A percentile compares a stretch with the other conserved stretches of the same genome.
Conservation (phyloP, 768 basidiomycete species). For the Pisolithus albus region DNA sequence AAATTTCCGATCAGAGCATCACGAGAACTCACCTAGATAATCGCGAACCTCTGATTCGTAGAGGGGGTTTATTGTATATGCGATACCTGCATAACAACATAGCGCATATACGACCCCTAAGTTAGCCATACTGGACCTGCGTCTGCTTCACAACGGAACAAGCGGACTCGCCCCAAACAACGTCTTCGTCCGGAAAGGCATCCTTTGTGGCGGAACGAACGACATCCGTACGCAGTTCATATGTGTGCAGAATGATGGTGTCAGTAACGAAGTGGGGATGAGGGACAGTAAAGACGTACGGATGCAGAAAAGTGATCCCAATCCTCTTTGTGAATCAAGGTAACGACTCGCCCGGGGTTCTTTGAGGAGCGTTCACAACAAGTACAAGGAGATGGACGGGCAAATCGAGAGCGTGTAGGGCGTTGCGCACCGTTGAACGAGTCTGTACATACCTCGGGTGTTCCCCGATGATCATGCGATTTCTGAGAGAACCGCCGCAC, state of each 20-base stretch:
- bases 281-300: conserved; percentile 32
- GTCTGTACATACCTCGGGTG: conserved; percentile 42
- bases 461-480: conserved; percentile 55
- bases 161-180: background rate
- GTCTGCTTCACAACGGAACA: background rate
- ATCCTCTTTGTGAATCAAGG: conserved; percentile 48
- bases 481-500: conserved; percentile 86
- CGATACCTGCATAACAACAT: conserved; percentile 47
- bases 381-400: too few species aligned
- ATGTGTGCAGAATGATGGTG: too few species aligned
- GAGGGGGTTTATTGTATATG: conserved; percentile 78
- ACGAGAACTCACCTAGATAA: conserved; percentile 45
- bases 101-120: background rate
- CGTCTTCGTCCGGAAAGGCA: conserved; percentile 28
- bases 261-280: background rate
- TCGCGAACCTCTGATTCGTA: conserved; percentile 36
- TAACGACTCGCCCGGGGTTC: conserved; percentile 71
- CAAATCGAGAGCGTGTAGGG: background rate
- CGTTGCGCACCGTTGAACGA: background rate
- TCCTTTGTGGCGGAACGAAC: conserved; percentile 14
- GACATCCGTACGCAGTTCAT: too few species aligned
- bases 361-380: conserved; percentile 20
- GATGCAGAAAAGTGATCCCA: conserved; percentile 74
- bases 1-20: background rate
- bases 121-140: background rate